These are phyloP conservation scores for Talaromyces ruber DNA, from an alignment of 495 filamentous ascomycete species.

Conservation along the genomic window DNA sequence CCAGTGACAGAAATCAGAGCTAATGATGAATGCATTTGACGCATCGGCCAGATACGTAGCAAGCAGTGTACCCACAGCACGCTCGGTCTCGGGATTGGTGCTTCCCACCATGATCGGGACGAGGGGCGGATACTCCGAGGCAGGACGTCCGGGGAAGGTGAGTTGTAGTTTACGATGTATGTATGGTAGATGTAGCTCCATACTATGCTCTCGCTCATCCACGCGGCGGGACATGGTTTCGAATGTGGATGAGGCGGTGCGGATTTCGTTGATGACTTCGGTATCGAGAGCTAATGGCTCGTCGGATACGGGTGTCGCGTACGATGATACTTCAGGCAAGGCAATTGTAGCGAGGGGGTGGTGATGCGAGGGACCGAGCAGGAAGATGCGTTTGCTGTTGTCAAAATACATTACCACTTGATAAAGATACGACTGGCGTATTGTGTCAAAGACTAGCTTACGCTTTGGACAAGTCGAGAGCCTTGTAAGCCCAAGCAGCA, in stretches of 20 bases:
- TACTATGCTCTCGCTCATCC: slow-evolving; percentile 87
- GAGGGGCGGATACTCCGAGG: slow-evolving; percentile 57
- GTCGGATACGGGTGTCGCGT: slow-evolving; percentile 79
- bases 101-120: slow-evolving; percentile 87
- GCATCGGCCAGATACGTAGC: slow-evolving; percentile 72
- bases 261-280: slow-evolving; percentile 53
- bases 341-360: slow-evolving; percentile 70
- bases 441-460: slow-evolving; percentile 21
- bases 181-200: slow-evolving; percentile 95
- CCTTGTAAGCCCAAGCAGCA: slow-evolving; percentile 91
- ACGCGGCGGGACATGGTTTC: slow-evolving; percentile 58
- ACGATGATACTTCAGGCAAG: slow-evolving; percentile 64
- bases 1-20: slow-evolving; percentile 98
- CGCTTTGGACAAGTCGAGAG: slow-evolving; percentile 75
- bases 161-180: slow-evolving; percentile 68
- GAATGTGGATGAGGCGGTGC: slow-evolving; percentile 45
- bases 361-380: slow-evolving; percentile 92
- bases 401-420: background rate
- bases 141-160: slow-evolving; percentile 26
- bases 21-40: slow-evolving; percentile 71
- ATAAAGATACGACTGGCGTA: background rate
- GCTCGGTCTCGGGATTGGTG: slow-evolving; percentile 57
- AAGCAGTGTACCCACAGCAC: slow-evolving; percentile 59
- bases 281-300: slow-evolving; percentile 65
- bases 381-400: slow-evolving; percentile 76